Base-by-base conservation (phyloP, 2,329 filamentous ascomycete genomes). In the Diaporthe helianthi region DNA sequence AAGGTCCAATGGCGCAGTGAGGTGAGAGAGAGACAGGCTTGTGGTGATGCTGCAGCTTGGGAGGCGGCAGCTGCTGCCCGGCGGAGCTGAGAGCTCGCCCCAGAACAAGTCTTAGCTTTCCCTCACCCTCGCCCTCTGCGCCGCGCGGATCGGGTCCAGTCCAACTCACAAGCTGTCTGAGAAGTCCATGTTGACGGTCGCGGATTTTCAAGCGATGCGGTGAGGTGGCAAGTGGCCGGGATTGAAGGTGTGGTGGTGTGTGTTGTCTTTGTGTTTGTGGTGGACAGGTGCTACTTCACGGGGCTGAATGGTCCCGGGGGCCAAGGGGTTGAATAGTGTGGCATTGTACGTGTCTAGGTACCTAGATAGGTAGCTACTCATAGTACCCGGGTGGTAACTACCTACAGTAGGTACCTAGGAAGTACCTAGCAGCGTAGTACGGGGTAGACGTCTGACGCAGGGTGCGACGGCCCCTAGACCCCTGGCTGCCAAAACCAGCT, bases 91-190 rank as follows among this genome's bases (percentile, higher is more conserved):
- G 29, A 63, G 58, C 58, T 63, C 17, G 24, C 24, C 13, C n/a
- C 54, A 29, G 36, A 58, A 38, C 15, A 44, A 44, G 44, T 63
- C 58, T 49, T 41, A 63, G 44, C 26, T 15, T n/a, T 49, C n/a
- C n/a, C n/a, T n/a, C n/a, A n/a, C n/a, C n/a, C n/a, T 49, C 22
- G 8, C n/a, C 29, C 29, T 26, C 47, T 47, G 67, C 33, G 71
- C 69, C 65, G 72, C 69, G 67, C 55, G 68, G 44, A 54, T 54
- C 38, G 60, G 49, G 65, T 53, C 52, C 33, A 38, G 33, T 49
- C 44, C 60, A 72, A 86, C 92, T 84, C 86, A 97, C 93, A 97
- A 97, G 80, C 90, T 90, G 83, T 97, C 93, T 73, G 93, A 95
- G 85, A 94, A 93, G 82, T 97, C 94, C 93, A 97, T 97, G 74